Evolutionary conservation across 176 grass and related monocot species (phyloP).

Genomic region (Oryza coarctata): DNA sequence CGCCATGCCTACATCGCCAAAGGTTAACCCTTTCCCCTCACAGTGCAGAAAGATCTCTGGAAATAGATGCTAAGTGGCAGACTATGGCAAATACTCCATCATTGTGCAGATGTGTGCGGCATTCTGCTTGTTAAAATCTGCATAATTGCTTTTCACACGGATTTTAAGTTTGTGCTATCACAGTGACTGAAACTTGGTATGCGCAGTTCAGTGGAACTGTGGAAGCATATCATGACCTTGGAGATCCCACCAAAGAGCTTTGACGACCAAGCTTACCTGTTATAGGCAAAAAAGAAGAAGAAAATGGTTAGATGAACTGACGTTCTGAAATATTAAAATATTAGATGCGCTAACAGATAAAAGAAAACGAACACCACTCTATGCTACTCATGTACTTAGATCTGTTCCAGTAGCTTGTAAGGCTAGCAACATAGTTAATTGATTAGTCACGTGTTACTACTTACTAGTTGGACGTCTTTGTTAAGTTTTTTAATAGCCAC

Average conservation of each 20-base stretch:
- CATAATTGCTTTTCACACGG: background rate
- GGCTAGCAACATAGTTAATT: constrained; percentile 1
- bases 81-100: background rate
- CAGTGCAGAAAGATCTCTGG: background rate
- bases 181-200: background rate
- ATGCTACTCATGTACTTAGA: constrained; percentile 11
- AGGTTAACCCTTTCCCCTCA: constrained; percentile 42
- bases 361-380: background rate
- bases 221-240: background rate
- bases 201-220: background rate
- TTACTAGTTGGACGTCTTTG: background rate
- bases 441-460: constrained; percentile 17
- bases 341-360: background rate
- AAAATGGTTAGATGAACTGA: background rate
- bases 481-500: background rate
- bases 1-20: constrained; percentile 84
- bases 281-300: background rate
- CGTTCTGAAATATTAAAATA: background rate
- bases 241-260: background rate
- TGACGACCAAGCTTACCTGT: background rate
- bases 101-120: background rate
- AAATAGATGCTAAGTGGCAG: constrained; percentile 1
- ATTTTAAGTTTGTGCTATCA: background rate
- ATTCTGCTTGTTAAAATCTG: background rate
- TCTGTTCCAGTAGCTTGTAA: constrained; percentile 19